A percentile compares a stretch with the other conserved stretches of the same genome.
Evolutionary conservation across 495 filamentous ascomycete species (phyloP).

Genomic region (Podospora fimiseda): DNA sequence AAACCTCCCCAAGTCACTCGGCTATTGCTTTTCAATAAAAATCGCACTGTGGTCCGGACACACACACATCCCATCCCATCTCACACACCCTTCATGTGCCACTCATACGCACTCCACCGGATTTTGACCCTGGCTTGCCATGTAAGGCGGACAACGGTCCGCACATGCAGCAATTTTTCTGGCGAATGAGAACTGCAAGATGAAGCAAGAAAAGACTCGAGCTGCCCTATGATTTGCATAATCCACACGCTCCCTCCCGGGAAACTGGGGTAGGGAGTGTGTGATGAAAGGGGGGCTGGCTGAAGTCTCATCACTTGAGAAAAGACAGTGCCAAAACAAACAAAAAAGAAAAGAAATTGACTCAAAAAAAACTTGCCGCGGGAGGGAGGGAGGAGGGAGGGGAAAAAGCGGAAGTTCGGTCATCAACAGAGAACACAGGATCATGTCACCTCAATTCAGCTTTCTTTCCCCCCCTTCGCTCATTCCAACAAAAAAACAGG

Average conservation of each 20-base stretch:
- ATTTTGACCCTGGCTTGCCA: constrained; percentile 27
- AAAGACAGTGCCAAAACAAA: not conserved
- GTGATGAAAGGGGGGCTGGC: constrained; percentile 1
- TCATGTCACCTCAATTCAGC: constrained; percentile 3
- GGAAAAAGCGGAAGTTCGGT: no score
- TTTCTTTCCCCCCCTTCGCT: no score
- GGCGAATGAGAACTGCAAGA: constrained; percentile 27
- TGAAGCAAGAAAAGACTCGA: constrained; percentile 16
- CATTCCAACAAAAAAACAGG: constrained; percentile 19
- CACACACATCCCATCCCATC: no score
- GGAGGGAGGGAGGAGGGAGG: no score
- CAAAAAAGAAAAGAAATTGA: no score
- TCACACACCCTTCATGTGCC: constrained; percentile 13
- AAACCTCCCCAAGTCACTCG: no score
- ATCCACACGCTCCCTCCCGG: constrained; percentile 20
- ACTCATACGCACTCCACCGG: constrained; percentile 12
- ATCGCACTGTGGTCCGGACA: no score
- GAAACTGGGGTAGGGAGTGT: not conserved
- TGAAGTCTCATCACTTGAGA: not conserved
- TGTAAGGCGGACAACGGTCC: constrained; percentile 41
- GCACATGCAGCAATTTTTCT: constrained; percentile 30
- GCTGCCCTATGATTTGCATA: constrained; percentile 34
- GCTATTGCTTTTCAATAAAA: no score
- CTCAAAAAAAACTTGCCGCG: no score
- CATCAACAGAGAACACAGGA: no score